These are phyloP conservation scores for Russula olivacea DNA, from an alignment of 768 basidiomycete genomes.

Conservation along the genomic window DNA sequence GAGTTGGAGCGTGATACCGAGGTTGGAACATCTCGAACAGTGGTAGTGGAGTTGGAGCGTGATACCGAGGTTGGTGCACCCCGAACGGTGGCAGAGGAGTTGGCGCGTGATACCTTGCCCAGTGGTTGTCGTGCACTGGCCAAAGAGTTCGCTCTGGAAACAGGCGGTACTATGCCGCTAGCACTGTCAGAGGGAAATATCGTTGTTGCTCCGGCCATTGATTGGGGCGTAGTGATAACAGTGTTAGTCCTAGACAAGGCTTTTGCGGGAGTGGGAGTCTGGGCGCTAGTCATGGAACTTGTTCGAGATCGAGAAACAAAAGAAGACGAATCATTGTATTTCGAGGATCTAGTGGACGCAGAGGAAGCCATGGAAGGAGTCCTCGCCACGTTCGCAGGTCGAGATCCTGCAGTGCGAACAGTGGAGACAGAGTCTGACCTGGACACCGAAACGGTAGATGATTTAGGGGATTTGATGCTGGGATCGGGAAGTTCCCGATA, in stretches of 20 bases:
- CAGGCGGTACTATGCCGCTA: neutral
- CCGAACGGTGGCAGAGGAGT: slow-evolving; percentile 4
- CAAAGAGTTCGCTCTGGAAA: slow-evolving; percentile 12
- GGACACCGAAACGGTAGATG: slow-evolving; percentile 12
- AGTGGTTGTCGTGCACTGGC: slow-evolving; percentile 3
- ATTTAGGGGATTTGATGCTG: slow-evolving; percentile 16
- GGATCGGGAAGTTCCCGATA: slow-evolving; percentile 15
- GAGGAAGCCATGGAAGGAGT: slow-evolving; percentile 13
- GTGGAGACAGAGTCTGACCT: slow-evolving; percentile 13
- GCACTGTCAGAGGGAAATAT: slow-evolving; percentile 7
- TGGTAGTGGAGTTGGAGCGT: slow-evolving; percentile 12
- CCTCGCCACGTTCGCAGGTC: slow-evolving; percentile 2
- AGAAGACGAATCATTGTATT: neutral
- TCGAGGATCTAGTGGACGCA: slow-evolving; percentile 8
- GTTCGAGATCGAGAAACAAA: slow-evolving; percentile 11
- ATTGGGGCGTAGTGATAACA: slow-evolving; percentile 1
- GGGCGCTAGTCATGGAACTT: slow-evolving; percentile 9
- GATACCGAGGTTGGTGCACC: slow-evolving; percentile 3
- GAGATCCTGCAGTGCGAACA: slow-evolving; percentile 8
- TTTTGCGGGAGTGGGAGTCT: neutral
- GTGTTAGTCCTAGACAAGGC: slow-evolving; percentile 14
- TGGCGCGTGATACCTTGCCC: neutral
- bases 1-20: slow-evolving; percentile 16
- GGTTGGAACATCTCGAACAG: neutral
- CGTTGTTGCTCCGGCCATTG: slow-evolving; percentile 2